These are phyloP conservation scores for Penicillium taxi DNA, from an alignment of 495 filamentous ascomycete species.

Conservation along the genomic window DNA sequence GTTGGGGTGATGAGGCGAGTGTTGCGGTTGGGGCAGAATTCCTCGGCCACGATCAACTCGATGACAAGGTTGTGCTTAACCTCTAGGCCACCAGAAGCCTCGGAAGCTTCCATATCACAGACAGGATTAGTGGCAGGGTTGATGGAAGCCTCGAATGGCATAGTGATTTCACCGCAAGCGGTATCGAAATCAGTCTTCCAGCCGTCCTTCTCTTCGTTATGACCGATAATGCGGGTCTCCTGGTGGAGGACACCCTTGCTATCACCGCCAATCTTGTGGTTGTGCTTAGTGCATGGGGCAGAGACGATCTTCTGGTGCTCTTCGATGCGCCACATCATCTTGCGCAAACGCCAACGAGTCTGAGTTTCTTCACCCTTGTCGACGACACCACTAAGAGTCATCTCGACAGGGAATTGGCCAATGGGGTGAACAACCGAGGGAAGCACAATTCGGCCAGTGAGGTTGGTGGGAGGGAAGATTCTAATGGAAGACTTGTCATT, in stretches of 20 bases:
- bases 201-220: constrained; percentile 69
- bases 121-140: constrained; percentile 52
- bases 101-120: constrained; percentile 71
- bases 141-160: constrained; percentile 71
- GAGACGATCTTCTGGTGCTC: constrained; percentile 74
- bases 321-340: constrained; percentile 88
- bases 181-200: constrained; percentile 92
- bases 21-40: constrained; percentile 68
- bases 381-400: constrained; percentile 73
- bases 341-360: constrained; percentile 78
- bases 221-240: constrained; percentile 65
- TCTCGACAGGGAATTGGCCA: constrained; percentile 67
- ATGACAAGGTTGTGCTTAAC: constrained; percentile 79
- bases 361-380: constrained; percentile 54
- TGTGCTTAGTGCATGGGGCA: constrained; percentile 72
- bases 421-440: constrained; percentile 81
- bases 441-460: constrained; percentile 73
- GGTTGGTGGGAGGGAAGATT: constrained; percentile 92
- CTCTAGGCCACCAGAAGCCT: constrained; percentile 66
- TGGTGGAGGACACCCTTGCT: constrained; percentile 72
- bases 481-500: constrained; percentile 70
- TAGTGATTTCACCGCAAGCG: constrained; percentile 64
- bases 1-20: constrained; percentile 71
- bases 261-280: constrained; percentile 59
- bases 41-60: constrained; percentile 91